These are phyloP conservation scores for Pythium diclinum DNA, from an alignment of 352 stramenopile genomes.

Conservation along the genomic window DNA sequence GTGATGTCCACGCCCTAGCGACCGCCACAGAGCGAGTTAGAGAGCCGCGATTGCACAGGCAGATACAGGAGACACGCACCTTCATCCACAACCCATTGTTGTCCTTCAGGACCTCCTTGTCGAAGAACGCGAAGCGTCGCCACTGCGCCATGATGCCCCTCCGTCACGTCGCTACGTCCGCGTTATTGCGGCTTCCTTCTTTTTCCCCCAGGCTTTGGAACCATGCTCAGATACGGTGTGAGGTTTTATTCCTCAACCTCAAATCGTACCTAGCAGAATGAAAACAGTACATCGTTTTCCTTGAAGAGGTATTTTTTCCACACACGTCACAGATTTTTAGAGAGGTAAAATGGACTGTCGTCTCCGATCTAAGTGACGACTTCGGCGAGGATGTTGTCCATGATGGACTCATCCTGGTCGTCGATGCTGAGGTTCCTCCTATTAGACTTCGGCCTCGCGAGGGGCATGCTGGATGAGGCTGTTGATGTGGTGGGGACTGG, in stretches of 20 bases:
- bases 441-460: slow-evolving; percentile 11
- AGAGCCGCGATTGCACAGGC: slow-evolving; percentile 5
- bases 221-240: not conserved
- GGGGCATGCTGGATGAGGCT: no score
- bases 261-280: slow-evolving; percentile 15
- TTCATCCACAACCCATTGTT: slow-evolving; percentile 81
- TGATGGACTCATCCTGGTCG: slow-evolving; percentile 63
- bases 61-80: slow-evolving; percentile 33
- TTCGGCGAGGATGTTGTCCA: slow-evolving; percentile 56
- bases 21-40: not conserved
- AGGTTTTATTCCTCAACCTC: slow-evolving; percentile 13
- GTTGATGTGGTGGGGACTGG: slow-evolving; percentile 4
- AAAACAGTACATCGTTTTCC: slow-evolving; percentile 1
- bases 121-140: slow-evolving; percentile 88
- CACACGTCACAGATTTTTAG: slow-evolving; percentile 24
- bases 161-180: not conserved
- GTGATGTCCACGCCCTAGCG: slow-evolving; percentile 80
- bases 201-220: not conserved
- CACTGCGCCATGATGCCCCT: slow-evolving; percentile 78
- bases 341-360: no score
- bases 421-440: slow-evolving; percentile 41
- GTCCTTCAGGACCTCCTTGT: slow-evolving; percentile 87
- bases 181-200: not conserved
- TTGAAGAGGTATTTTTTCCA: slow-evolving; percentile 6
- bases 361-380: slow-evolving; percentile 17